Evolutionary conservation across 2,329 filamentous ascomycete species (phyloP), one percentile per base, ranked within the genome.

Genomic region (Aspergillus jensenii): DNA sequence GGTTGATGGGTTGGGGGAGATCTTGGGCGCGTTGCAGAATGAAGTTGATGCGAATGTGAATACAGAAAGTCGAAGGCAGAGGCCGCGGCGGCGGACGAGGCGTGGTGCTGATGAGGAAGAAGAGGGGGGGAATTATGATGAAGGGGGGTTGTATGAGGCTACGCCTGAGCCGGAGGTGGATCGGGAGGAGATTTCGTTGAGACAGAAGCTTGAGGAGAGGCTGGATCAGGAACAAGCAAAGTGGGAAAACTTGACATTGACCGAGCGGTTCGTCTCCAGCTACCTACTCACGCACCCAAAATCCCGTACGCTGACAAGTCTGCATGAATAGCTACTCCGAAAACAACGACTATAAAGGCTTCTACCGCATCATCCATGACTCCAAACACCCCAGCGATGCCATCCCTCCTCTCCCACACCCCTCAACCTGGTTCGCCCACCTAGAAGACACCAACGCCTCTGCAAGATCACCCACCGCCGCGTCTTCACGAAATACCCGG

Each of bases 311-410:
- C 55, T 59, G 50, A 59, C 40, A 21, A n/a, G 19, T n/a, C 37
- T 39, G 15, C 8, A 17, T 21, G 9, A 37, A 19, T 51, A 75
- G 73, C 62, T 90, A 90, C 68, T 78, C 83, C 4, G 74, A 78
- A 8, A 79, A 88, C 66, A 84, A 87, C 63, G 76, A 80, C 52
- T 90, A 90, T 71, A 76, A 79, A 48, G 78, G 78, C 21, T 90
- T 88, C 77, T 84, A 85, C 67, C 75, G 78, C 8, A 73, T 83
- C n/a, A 77, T 88, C 3, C 86, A 88, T 68, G 84, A 88, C 63
- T 81, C 85, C 27, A 80, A 80, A 49, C 76, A 85, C 61, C 78
- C 78, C 1, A 79, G 79, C n/a, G 78, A 83, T 52, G 76, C 81
- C 3, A 79, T 80, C 2, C 80, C 81, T 3, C 78, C 80, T 0